Base-by-base conservation (phyloP, 2,329 filamentous ascomycete genomes). In the Fonsecaea multimorphosa region DNA sequence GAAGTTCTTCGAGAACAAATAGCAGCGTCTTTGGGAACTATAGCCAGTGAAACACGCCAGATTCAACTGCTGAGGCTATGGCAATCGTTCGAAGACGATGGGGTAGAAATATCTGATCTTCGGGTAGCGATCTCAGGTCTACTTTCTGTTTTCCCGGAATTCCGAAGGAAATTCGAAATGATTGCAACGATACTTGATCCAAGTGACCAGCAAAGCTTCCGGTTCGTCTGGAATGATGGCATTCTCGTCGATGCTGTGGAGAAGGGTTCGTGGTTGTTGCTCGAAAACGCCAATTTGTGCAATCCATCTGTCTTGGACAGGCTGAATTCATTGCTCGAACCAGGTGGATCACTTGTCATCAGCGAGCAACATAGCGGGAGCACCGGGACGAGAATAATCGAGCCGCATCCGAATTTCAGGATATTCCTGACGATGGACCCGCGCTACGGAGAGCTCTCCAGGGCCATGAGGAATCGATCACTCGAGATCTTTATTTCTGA, bases 201-300 rank as follows among this genome's bases (percentile, higher is more conserved):
- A 6, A 6, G 24, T n/a, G 49, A 59, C 24, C 46, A 32, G 24
- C 7, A 27, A 8, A 34, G 49, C 9, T 58, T 65, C 14, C 65
- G 63, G 14, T 99, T 99, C 75, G 92, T 97, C 76, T 99, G 95
- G 95, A 87, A 96, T 1, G 94, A 99, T 75, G 95, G 96, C 64
- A 87, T 96, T 55, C 88, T 99, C 51, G 90, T 98, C 55, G 90
- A 93, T 72, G 94, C 95, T 49, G 83, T 98, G 11, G 86, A 96
- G 74, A 83, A 89, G 71, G 95, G 95, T 14, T 86, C 93, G 67
- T 99, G 95, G 95, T 83, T 99, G 19, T 89, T 99, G 11, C 87
- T 99, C 24, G 95, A 99, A 78, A 97, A 99, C 77, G 95, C 96
- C 66, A 99, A 99, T 74, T 85, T 99, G 64, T 99, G 96, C 80